phyloP scores from a whole-genome alignment of 75 land plant genomes.

The Larix kaempferi region DNA sequence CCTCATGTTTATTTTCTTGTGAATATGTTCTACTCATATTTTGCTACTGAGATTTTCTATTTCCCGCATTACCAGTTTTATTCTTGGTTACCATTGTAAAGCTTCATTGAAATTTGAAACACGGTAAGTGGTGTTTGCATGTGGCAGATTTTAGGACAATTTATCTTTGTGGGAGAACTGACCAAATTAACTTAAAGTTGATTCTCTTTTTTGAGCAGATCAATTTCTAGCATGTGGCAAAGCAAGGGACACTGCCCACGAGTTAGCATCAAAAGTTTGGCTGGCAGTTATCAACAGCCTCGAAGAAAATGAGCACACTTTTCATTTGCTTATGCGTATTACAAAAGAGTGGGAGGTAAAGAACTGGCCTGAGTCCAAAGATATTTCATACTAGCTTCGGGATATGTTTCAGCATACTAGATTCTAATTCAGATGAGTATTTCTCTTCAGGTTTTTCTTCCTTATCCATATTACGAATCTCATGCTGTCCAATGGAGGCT shows the following conservation, averaged over 20 bases:
- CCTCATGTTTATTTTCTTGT: not conserved
- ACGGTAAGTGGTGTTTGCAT: not conserved
- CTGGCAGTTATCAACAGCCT: conserved; percentile 81
- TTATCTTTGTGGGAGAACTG: not conserved
- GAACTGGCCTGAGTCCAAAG: not conserved
- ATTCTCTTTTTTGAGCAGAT: conserved; percentile 40
- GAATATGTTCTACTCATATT: not conserved
- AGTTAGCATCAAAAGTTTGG: conserved; percentile 86
- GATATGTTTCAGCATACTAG: not conserved
- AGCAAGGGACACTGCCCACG: conserved; percentile 70
- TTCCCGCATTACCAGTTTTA: not conserved
- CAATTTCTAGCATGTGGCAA: conserved; percentile 87
- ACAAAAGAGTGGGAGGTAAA: conserved; percentile 85
- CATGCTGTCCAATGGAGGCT: conserved; percentile 78
- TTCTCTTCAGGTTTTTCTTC: conserved; percentile 63
- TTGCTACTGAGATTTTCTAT: not conserved
- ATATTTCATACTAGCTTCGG: not conserved
- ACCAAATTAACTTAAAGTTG: not conserved
- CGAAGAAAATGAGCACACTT: conserved; percentile 76
- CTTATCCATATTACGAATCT: conserved; percentile 84
- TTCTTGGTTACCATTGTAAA: not conserved
- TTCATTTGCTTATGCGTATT: conserved; percentile 64
- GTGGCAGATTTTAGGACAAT: not conserved
- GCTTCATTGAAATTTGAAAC: not conserved
- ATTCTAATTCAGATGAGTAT: not conserved